Conservation (phyloP, 2,329 filamentous ascomycete species). For the Rutstroemia sp. region DNA sequence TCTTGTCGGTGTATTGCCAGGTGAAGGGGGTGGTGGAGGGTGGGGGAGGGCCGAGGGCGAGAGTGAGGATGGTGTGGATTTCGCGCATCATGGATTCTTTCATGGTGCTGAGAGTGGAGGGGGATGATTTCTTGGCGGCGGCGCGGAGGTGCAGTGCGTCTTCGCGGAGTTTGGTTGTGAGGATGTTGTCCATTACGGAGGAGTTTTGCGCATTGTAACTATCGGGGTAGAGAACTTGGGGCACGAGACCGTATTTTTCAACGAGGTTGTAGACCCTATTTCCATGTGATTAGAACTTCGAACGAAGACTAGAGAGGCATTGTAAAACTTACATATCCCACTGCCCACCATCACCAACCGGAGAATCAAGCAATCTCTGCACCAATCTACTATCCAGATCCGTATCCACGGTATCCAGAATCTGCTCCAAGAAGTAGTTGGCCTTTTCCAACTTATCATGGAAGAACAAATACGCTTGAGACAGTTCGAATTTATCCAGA, state of each 20-base stretch:
- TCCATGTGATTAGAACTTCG: background rate
- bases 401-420: conserved; percentile 65
- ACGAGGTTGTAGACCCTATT: conserved; percentile 68
- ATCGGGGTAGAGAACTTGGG: conserved; percentile 75
- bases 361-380: conserved; percentile 57
- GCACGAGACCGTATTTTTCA: conserved; percentile 81
- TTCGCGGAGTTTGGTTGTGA: conserved; percentile 84
- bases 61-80: conserved; percentile 72
- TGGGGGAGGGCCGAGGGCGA: conserved; percentile 76
- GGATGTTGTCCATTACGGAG: conserved; percentile 59
- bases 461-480: conserved; percentile 82
- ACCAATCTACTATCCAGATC: conserved; percentile 67
- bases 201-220: conserved; percentile 71
- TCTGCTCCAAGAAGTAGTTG: conserved; percentile 82
- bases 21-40: conserved; percentile 60
- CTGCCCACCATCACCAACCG: conserved; percentile 76
- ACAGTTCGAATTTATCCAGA: conserved; percentile 74
- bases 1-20: conserved; percentile 72
- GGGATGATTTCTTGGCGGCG: conserved; percentile 34
- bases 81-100: conserved; percentile 75
- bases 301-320: background rate
- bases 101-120: conserved; percentile 22
- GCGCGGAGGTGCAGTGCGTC: conserved; percentile 66
- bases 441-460: conserved; percentile 92
- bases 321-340: conserved; percentile 59